phyloP scores from a whole-genome alignment of 2,329 filamentous ascomycete genomes.

The Colletotrichum viniferum region DNA sequence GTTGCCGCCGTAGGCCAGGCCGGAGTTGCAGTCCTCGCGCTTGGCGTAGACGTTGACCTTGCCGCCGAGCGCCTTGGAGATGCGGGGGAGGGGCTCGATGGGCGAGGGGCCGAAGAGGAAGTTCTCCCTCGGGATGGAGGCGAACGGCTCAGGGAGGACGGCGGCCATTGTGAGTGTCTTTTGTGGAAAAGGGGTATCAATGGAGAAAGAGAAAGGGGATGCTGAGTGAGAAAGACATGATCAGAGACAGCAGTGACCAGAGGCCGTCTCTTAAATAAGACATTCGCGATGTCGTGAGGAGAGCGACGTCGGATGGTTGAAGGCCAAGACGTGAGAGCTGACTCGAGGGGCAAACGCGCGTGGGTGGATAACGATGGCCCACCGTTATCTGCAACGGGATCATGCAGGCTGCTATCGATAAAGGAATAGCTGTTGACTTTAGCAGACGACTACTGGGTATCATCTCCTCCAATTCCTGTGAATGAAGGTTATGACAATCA shows the following conservation, averaged over 20 bases:
- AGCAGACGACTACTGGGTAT: accelerated
- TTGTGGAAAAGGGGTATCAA: background rate
- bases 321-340: background rate
- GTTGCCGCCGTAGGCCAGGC: conserved; percentile 71
- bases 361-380: conserved; percentile 14
- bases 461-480: accelerated
- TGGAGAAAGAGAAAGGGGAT: background rate
- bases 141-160: conserved; percentile 63
- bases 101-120: conserved; percentile 73
- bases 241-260: background rate
- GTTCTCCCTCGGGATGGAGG: conserved; percentile 63
- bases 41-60: conserved; percentile 71
- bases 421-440: background rate
- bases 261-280: background rate
- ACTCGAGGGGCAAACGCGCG: conserved; percentile 15
- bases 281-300: background rate
- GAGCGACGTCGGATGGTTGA: conserved; percentile 18
- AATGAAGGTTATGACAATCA: background rate
- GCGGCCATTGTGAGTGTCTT: background rate
- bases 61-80: conserved; percentile 63
- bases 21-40: conserved; percentile 73
- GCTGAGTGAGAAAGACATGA: background rate
- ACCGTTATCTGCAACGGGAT: conserved; percentile 18
- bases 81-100: conserved; percentile 69
- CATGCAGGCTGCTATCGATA: background rate